Base-by-base conservation (phyloP, 2,329 filamentous ascomycete species). In the Botrytis deweyae region DNA sequence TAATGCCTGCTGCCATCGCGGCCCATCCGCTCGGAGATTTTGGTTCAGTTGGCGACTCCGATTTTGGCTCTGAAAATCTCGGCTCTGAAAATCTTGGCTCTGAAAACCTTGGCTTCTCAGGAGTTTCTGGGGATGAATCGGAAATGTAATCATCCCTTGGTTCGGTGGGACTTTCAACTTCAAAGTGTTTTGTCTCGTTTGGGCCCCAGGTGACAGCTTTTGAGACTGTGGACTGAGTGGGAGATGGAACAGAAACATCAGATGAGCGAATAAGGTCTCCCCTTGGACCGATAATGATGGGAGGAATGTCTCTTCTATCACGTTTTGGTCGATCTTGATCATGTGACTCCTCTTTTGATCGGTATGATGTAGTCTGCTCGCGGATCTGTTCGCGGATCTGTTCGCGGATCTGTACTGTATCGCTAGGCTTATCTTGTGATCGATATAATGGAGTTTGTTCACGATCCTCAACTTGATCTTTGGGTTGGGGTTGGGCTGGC, bases 181-280 rank as follows among this genome's bases (percentile, higher is more conserved):
- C 88, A 75, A 89, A 92, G 74, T 88, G 87, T 79, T 91, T 89
- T 6, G 87, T 91, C 78, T 90, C 85, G 76, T 90, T 90, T 74
- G 90, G 84, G 18, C 89, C 90, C 90, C 89, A 92, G 20, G 86
- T 89, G 7, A 92, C 90, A 61, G 83, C 86, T 77, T 90, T 91
- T 10, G 87, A 84, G 36, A 82, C 81, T 10, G 83, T 83, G 46
- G 85, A 83, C 38, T 83, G 81, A 70, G 85, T 83, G n/a, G 83
- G 79, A 2, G 82, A 82, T 14, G 73, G 46, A 42, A 40, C 59
- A 14, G 72, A 20, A 69, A 40, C 33, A 49, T 73, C 71, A 46
- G 58, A 33, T 55, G 67, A 58, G 12, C 61, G 67, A 18, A 85
- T 79, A 52, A 84, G 79, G 70, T 88, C 85, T 18, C 84, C 84